These are phyloP conservation scores for Anthracocystis panici-leucophaei DNA, from an alignment of 1,284 basidiomycete genomes.

Conservation along the genomic window DNA sequence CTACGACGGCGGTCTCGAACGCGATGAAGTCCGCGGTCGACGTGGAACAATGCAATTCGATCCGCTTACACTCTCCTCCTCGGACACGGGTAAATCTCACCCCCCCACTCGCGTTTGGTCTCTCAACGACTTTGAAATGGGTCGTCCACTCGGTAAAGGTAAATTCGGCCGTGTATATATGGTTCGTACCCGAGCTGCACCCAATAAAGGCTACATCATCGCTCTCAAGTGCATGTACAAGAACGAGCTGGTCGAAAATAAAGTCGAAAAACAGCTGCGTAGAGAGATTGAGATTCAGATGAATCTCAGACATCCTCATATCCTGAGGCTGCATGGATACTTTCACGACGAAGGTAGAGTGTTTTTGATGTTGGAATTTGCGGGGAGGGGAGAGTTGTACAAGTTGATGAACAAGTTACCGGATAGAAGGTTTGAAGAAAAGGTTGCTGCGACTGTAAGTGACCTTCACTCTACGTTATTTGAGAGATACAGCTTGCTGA, in stretches of 20 bases:
- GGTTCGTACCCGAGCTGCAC: constrained; percentile 82
- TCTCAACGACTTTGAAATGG: constrained; percentile 90
- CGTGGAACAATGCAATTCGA: constrained; percentile 48
- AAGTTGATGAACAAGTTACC: constrained; percentile 85
- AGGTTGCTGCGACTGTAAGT: constrained; percentile 77
- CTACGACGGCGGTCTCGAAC: constrained; percentile 70
- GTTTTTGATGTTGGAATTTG: constrained; percentile 96
- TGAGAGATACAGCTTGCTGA: neutral
- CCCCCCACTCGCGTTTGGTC: constrained; percentile 76
- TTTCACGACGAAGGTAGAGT: constrained; percentile 99
- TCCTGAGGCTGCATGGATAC: constrained; percentile 93
- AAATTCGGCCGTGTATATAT: constrained; percentile 99
- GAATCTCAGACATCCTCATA: constrained; percentile 94
- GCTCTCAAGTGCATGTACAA: constrained; percentile 98
- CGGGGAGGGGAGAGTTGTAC: constrained; percentile 94
- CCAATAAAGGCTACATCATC: constrained; percentile 79
- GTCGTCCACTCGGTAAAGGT: constrained; percentile 94
- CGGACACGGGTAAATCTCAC: constrained; percentile 33
- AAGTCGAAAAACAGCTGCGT: constrained; percentile 81
- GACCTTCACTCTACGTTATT: neutral
- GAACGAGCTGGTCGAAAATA: constrained; percentile 89
- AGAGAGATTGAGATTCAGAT: constrained; percentile 99
- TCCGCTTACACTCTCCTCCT: constrained; percentile 32
- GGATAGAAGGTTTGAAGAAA: constrained; percentile 84
- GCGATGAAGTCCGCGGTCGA: constrained; percentile 67